A percentile compares a stretch with the other conserved stretches of the same genome.
These are phyloP conservation scores for Taiozyma sp. DNA, from an alignment of 1,139 yeast species.

Conservation along the genomic window DNA sequence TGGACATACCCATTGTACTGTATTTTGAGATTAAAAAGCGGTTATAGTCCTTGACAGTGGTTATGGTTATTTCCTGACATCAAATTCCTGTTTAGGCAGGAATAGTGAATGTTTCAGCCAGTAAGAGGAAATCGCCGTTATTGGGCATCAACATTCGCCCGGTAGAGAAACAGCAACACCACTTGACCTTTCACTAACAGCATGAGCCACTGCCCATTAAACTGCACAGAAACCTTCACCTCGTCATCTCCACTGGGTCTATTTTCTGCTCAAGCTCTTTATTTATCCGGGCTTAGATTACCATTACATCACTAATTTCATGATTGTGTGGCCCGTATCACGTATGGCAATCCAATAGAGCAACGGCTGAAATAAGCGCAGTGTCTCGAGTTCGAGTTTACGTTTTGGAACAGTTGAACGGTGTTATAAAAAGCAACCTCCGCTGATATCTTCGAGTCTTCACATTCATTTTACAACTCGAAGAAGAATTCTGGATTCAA, in stretches of 20 bases:
- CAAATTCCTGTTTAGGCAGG: no score
- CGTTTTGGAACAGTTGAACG: background rate
- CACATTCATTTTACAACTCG: background rate
- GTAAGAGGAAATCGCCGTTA: no score
- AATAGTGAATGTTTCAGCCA: no score
- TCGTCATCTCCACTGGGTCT: background rate
- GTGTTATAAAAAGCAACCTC: background rate
- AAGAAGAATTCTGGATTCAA: background rate
- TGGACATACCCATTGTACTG: background rate
- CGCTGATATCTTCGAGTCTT: background rate
- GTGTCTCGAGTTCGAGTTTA: background rate
- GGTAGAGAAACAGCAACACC: no score
- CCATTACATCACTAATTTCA: background rate
- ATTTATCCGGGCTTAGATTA: background rate
- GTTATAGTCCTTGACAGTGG: no score
- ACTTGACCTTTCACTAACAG: no score
- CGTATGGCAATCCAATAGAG: background rate
- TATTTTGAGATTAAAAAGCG: no score
- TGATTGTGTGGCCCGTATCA: background rate
- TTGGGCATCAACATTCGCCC: no score
- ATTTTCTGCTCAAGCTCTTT: background rate
- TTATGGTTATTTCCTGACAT: background rate
- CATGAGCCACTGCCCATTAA: no score
- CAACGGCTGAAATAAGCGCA: background rate
- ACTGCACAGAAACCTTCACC: no score